phyloP scores from a whole-genome alignment of 139 green algal species.

The Haematococcus lacustris region DNA sequence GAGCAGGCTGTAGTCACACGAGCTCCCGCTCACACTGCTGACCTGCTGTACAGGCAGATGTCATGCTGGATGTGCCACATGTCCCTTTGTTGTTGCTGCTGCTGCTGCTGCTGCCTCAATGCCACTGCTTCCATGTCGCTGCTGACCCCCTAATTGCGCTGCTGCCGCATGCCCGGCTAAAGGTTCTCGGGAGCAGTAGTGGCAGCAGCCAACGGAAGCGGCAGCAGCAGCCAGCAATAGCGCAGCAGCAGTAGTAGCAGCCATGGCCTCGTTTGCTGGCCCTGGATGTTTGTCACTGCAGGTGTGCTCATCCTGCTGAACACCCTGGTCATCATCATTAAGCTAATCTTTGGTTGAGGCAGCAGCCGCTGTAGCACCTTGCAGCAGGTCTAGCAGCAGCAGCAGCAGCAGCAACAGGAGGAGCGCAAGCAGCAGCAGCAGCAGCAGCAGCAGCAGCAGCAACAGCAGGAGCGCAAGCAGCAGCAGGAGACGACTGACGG shows the following conservation, averaged over 20 bases:
- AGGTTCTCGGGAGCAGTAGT: too few relatives aligned
- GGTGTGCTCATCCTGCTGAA: slow-evolving; percentile 10
- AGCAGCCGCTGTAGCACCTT: too few relatives aligned
- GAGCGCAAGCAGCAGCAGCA: too few relatives aligned
- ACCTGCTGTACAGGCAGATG: too few relatives aligned
- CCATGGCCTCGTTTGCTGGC: background rate
- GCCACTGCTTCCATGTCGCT: background rate
- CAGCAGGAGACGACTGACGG: too few relatives aligned
- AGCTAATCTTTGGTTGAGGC: slow-evolving; percentile 13
- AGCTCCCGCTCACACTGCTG: too few relatives aligned
- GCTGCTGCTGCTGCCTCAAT: background rate
- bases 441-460: too few relatives aligned
- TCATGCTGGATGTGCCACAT: too few relatives aligned
- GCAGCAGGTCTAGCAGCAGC: too few relatives aligned
- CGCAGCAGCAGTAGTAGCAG: background rate
- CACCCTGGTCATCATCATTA: slow-evolving; percentile 11
- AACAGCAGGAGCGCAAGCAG: too few relatives aligned
- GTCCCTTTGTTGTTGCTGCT: background rate
- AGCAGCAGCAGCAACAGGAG: too few relatives aligned
- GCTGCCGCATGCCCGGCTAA: background rate
- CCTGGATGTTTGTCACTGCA: background rate
- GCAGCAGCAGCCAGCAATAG: background rate
- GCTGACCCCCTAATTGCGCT: background rate
- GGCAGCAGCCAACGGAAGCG: too few relatives aligned
- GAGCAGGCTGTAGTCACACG: background rate